Evolutionary conservation across 2,329 filamentous ascomycete genomes (phyloP), one percentile per base, ranked within the genome.

Genomic region (Aureobasidium sp.): DNA sequence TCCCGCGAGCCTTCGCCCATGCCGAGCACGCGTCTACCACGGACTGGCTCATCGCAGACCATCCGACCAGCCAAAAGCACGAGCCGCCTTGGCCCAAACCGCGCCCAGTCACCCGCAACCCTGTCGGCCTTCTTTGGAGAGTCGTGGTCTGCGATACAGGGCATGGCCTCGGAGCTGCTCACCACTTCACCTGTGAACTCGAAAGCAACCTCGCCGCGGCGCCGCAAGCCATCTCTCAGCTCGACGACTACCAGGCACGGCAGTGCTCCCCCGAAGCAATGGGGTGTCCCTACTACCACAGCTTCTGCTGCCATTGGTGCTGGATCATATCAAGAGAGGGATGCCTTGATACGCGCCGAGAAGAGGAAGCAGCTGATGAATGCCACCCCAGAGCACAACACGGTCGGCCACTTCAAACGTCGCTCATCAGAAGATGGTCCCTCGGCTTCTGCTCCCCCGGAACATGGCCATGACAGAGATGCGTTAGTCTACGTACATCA

Each of bases 401-500:
- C 72, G 1, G 60, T 70, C 17, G 74, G 74, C 25, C 71, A 71
- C 58, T 71, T 74, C 64, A 88, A 88, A 70, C 77, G 82, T 60
- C 76, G 85, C 59, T 83, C 78, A 44, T 88, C 85, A 4, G 84
- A 88, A 61, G 84, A 88, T 41, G 66, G 68, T 30, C 60, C 66
- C 19, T 70, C 71, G 24, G 59, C 63, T n/a, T 76, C 74, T 39
- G 73, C 71, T 17, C 73, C 74, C 17, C 73, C 74, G 12, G 72
- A 70, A 48, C 79, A 83, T 47, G 76, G 81, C 29, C 81, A 85
- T 29, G 76, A 81, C 45, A 78, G 82, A 60, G 86, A 94, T 60
- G 86, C 88, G 19, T 72, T 97, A 58, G 90, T 91, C 16, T 98
- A 97, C 68, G 76, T 97, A 48, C 93, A 98, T 69, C 83, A 86